These are phyloP conservation scores for Seminavis robusta DNA, from an alignment of 108 stramenopile genomes.

Conservation along the genomic window DNA sequence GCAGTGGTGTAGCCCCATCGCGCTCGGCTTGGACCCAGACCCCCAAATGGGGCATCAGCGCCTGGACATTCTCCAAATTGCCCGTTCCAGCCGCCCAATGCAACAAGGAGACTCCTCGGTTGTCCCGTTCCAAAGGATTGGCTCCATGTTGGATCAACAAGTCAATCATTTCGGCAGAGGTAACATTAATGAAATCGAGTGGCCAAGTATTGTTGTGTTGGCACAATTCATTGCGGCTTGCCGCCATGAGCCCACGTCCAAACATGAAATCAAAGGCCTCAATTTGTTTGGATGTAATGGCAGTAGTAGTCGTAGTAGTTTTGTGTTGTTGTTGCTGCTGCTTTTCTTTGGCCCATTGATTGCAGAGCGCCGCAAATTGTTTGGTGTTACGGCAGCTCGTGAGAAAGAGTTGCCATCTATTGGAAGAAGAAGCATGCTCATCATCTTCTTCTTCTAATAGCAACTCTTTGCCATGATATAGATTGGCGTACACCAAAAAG, in stretches of 20 bases:
- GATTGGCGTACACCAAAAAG: constrained; percentile 53
- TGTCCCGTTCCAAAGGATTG: constrained; percentile 72
- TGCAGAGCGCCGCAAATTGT: constrained; percentile 72
- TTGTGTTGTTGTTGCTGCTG: constrained; percentile 6
- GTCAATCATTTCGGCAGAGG: constrained; percentile 49
- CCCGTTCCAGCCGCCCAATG: constrained; percentile 84
- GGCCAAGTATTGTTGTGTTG: constrained; percentile 35
- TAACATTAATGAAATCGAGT: constrained; percentile 49
- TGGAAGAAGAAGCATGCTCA: background rate
- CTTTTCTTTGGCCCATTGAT: constrained; percentile 43
- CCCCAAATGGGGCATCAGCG: constrained; percentile 38
- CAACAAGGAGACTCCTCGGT: constrained; percentile 57
- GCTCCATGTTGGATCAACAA: constrained; percentile 69
- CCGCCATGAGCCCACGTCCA: constrained; percentile 66
- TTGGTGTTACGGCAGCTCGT: constrained; percentile 58
- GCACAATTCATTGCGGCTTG: constrained; percentile 58
- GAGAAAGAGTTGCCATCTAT: constrained; percentile 54
- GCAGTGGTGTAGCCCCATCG: constrained; percentile 74
- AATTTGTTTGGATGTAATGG: constrained; percentile 59
- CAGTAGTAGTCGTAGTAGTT: constrained; percentile 2
- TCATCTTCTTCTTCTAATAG: background rate
- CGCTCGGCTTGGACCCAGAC: constrained; percentile 34
- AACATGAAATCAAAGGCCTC: constrained; percentile 73
- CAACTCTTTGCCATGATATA: constrained; percentile 31
- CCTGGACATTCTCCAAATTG: constrained; percentile 45